Base-by-base conservation (phyloP, 23 red algal genomes). In the Gracilaria gracilis region DNA sequence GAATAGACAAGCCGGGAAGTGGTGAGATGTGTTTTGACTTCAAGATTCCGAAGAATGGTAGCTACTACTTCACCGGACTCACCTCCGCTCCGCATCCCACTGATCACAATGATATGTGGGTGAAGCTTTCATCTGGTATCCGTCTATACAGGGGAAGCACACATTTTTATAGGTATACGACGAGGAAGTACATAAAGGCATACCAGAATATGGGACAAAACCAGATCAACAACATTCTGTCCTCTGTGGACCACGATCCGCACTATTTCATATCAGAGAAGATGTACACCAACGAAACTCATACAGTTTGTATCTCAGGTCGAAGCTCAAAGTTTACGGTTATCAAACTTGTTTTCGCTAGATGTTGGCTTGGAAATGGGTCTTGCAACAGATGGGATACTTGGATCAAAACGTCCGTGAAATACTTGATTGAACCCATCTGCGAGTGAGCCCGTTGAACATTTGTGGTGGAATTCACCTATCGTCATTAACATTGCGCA, bases 71-170 rank as follows among this genome's bases (percentile, higher is more conserved):
- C 21, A 84, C 89, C 40, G 89, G 29, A 44, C 27, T 92, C 4
- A 84, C 77, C 44, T 83, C 59, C 4, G 78, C 89, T 23, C 89
- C 89, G 39, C 89, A 92, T 73, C 62, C 78, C 25, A 92, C 89
- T 35, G 89, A 92, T 58, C 89, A 92, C 62, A 92, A 92, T 54
- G 89, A 92, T 37, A 83, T 83, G 76, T 92, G 89, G 89, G 64
- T 92, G 11, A 83, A 53, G 66, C 34, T 73, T 29, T 77, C 77
- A 42, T 58, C 71, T 4, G 86, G 86, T 47, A 47, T 90, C 34
- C 72, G 72, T 29, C 72, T 77, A 1, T 77, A 77, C n/a, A 61
- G 79, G 32, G 55, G 55, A 47, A 83, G 37, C 29, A 83, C 57
- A 25, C 79, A 83, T 38, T 54, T n/a, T n/a, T 65, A 37, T 37